A percentile compares a stretch with the other conserved stretches of the same genome.
Conservation (phyloP, 148 eudicot genomes). For the Fagopyrum homotropicum region DNA sequence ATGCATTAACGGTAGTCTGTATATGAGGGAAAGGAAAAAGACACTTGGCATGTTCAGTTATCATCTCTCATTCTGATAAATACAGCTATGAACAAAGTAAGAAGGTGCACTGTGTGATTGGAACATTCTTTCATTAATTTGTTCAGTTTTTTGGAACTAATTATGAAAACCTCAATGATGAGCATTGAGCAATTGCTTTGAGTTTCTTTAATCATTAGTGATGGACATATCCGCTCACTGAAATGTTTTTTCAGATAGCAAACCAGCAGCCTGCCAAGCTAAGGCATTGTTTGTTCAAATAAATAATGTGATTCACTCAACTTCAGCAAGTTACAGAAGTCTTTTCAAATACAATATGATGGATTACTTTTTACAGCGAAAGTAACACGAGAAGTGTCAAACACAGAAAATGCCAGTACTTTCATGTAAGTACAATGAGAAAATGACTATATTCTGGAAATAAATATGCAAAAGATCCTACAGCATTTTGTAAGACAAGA, state of each 20-base stretch:
- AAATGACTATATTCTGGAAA: no score
- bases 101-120: no score
- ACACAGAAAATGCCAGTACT: background rate
- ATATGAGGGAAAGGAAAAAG: background rate
- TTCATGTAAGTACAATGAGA: background rate
- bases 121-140: background rate
- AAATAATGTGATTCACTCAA: background rate
- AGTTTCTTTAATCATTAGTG: no score
- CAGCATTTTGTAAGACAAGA: background rate
- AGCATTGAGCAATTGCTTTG: background rate
- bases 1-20: conserved; percentile 38
- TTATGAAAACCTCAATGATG: background rate
- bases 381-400: background rate
- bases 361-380: background rate
- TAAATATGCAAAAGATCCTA: background rate
- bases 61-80: background rate
- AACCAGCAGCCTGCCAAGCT: no score
- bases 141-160: background rate
- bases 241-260: no score
- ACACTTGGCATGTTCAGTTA: background rate
- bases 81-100: background rate
- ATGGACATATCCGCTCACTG: no score
- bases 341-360: background rate
- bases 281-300: background rate
- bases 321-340: background rate